A percentile compares a stretch with the other conserved stretches of the same genome.
These are phyloP conservation scores for Anastatica hierochuntica DNA, from an alignment of 345 rosid species.

Conservation along the genomic window DNA sequence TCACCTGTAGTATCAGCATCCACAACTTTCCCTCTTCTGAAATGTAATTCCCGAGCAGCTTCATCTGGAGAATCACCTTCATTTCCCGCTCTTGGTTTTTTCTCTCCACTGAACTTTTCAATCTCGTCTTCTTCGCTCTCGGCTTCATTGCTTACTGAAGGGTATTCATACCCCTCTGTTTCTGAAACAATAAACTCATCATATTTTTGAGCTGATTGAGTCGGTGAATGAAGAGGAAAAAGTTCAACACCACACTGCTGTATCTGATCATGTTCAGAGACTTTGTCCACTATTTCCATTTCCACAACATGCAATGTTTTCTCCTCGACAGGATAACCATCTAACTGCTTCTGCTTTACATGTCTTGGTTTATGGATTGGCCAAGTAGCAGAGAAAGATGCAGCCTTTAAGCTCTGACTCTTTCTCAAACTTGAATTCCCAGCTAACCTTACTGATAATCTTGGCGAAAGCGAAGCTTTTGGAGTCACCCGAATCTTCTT, in stretches of 20 bases:
- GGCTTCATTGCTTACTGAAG: conserved; percentile 25
- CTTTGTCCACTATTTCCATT: conserved; percentile 32
- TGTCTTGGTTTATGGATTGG: conserved; percentile 27
- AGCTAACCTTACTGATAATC: conserved; percentile 23
- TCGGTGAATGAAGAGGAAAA: conserved; percentile 11
- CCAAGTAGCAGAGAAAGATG: conserved; percentile 22
- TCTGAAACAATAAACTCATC: conserved; percentile 29
- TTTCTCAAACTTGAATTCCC: conserved; percentile 34
- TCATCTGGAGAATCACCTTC: conserved; percentile 28
- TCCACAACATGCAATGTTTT: conserved; percentile 61
- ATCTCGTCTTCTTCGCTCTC: conserved; percentile 37
- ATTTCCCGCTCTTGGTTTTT: conserved; percentile 22
- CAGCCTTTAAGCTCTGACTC: conserved; percentile 32
- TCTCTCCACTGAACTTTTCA: conserved; percentile 31
- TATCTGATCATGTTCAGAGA: conserved; percentile 29
- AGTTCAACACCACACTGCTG: conserved; percentile 29
- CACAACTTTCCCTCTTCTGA: conserved; percentile 64
- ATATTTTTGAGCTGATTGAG: conserved; percentile 27
- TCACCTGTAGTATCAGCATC: conserved; percentile 42
- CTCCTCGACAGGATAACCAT: conserved; percentile 34
- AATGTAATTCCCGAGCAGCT: conserved; percentile 37
- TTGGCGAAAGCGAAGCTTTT: conserved; percentile 33
- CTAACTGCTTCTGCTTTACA: conserved; percentile 22
- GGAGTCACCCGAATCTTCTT: conserved; percentile 29
- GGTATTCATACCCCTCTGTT: conserved; percentile 31